A percentile compares a stretch with the other conserved stretches of the same genome.
Evolutionary conservation across 1,284 basidiomycete genomes (phyloP).

Genomic region (Ustilago loliicola): DNA sequence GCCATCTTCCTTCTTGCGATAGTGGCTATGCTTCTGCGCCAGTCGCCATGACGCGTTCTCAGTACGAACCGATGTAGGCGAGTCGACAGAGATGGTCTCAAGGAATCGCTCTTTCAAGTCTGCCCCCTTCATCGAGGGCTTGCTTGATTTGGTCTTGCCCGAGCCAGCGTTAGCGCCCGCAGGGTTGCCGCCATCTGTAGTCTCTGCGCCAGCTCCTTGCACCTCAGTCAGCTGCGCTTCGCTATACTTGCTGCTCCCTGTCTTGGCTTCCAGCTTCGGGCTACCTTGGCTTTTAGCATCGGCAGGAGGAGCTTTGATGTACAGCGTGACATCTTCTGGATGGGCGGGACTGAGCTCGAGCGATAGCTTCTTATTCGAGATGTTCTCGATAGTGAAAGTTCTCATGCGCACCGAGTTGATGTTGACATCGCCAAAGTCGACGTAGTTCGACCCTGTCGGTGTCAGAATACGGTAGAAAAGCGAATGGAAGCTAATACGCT

Average conservation of each 20-base stretch:
- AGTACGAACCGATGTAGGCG: conserved; percentile 59
- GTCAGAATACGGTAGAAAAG: conserved; percentile 74
- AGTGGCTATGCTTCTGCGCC: conserved; percentile 64
- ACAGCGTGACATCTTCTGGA: conserved; percentile 73
- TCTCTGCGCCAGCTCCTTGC: conserved; percentile 16
- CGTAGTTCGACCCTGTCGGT: conserved; percentile 73
- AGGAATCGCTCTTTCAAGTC: conserved; percentile 73
- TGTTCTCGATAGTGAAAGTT: conserved; percentile 73
- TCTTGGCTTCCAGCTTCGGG: conserved; percentile 34
- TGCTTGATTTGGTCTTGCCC: conserved; percentile 30
- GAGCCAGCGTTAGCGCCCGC: conserved; percentile 1
- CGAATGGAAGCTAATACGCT: conserved; percentile 74
- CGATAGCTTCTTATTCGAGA: conserved; percentile 69
- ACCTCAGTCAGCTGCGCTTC: conserved; percentile 24
- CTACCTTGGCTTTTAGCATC: conserved; percentile 19
- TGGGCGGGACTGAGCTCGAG: conserved; percentile 73
- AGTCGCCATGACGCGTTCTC: conserved; percentile 65
- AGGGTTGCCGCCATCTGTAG: conserved; percentile 10
- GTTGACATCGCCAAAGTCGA: conserved; percentile 74
- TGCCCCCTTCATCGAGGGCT: conserved; percentile 49
- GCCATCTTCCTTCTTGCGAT: conserved; percentile 45
- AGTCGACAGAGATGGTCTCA: conserved; percentile 72
- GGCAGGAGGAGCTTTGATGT: conserved; percentile 64
- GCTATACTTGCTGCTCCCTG: conserved; percentile 26
- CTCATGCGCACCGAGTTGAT: conserved; percentile 73